Conservation (phyloP, 768 basidiomycete species). For the Naganishia antarctica region DNA sequence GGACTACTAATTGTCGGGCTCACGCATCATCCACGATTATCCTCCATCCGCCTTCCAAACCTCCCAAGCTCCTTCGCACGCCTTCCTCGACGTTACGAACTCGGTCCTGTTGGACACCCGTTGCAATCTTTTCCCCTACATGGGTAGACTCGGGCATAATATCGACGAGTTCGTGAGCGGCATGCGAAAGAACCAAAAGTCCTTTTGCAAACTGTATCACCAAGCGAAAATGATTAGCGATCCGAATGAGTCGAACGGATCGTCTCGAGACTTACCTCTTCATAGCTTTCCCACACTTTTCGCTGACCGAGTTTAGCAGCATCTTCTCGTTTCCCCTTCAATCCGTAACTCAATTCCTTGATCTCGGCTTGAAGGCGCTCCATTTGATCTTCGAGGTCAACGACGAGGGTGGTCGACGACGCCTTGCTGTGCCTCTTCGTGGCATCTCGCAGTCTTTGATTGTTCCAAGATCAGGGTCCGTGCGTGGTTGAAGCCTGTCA, state of each 20-base stretch:
- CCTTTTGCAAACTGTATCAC: conserved; percentile 22
- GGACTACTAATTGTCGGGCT: not conserved
- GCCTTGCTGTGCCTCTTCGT: conserved; percentile 12
- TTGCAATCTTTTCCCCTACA: conserved; percentile 2
- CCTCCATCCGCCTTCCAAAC: conserved; percentile 27
- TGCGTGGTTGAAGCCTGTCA: not conserved
- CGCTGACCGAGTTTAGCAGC: conserved; percentile 12
- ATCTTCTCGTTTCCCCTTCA: conserved; percentile 26
- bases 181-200: conserved; percentile 25
- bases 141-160: conserved; percentile 14
- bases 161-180: conserved; percentile 14
- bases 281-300: conserved; percentile 27
- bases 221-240: not conserved
- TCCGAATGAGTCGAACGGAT: not conserved
- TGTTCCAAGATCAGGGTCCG: not conserved
- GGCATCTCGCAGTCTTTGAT: conserved; percentile 1
- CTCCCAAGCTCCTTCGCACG: conserved; percentile 27
- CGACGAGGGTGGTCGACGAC: conserved; percentile 4
- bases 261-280: conserved; percentile 13
- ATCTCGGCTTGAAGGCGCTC: conserved; percentile 20
- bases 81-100: conserved; percentile 27
- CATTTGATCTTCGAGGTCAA: conserved; percentile 19
- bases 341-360: conserved; percentile 20
- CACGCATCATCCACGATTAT: conserved; percentile 23
- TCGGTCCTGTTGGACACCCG: conserved; percentile 22